phyloP scores from a whole-genome alignment of 306 rosid genomes.

The Amphicarpaea edgeworthii region DNA sequence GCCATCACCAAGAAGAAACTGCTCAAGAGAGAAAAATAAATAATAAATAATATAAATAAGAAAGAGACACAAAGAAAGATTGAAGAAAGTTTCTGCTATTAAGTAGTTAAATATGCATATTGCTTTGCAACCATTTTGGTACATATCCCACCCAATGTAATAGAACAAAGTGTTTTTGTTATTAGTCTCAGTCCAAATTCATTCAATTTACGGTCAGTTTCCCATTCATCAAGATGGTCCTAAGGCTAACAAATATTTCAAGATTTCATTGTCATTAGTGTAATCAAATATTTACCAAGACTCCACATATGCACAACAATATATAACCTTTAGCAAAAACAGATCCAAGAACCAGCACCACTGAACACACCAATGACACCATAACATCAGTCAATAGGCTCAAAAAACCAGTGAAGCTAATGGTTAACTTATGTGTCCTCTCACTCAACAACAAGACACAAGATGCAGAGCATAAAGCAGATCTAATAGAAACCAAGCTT shows the following conservation, averaged over 20 bases:
- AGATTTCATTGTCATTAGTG: constrained; percentile 8
- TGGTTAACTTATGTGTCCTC: constrained; percentile 2
- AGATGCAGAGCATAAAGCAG: not conserved
- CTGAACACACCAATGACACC: constrained; percentile 9
- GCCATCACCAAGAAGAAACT: constrained; percentile 96
- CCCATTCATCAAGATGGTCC: constrained; percentile 19
- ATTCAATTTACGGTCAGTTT: constrained; percentile 31
- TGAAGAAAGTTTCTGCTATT: constrained; percentile 15
- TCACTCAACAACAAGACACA: constrained; percentile 14
- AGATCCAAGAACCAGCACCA: constrained; percentile 7
- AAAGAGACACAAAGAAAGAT: constrained; percentile 30
- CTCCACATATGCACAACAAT: not conserved
- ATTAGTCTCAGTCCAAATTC: constrained; percentile 28
- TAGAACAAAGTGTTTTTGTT: not conserved
- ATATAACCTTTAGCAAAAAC: not conserved
- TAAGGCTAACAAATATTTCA: not conserved
- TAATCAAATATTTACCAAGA: constrained; percentile 13
- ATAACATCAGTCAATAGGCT: constrained; percentile 18
- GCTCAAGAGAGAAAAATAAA: constrained; percentile 50
- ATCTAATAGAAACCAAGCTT: constrained; percentile 8
- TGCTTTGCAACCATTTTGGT: constrained; percentile 1
- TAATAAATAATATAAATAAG: too few relatives aligned
- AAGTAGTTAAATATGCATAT: constrained; percentile 29
- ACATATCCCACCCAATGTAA: constrained; percentile 30
- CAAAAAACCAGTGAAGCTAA: not conserved